Evolutionary conservation across 2,329 filamentous ascomycete species (phyloP).

Genomic region (Calonectria pauciramosa): DNA sequence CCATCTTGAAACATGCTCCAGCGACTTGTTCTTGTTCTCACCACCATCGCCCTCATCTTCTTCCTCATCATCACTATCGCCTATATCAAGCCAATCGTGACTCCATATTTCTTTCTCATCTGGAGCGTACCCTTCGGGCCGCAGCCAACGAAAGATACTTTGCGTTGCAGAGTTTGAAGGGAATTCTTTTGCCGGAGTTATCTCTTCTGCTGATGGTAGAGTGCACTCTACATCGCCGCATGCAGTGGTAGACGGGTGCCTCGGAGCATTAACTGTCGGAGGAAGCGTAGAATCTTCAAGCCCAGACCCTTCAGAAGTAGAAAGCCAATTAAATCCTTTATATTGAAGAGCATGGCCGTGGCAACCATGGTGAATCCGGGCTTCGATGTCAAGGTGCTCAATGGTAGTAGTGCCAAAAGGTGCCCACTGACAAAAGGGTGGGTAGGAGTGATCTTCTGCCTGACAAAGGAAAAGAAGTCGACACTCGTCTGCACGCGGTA

Average conservation of each 20-base stretch:
- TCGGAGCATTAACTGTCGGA: background rate
- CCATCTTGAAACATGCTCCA: too few species aligned
- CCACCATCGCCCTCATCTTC: background rate
- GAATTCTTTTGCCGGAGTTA: too few species aligned
- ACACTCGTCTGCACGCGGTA: conserved; percentile 7
- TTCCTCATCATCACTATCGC: background rate
- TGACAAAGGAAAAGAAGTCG: background rate
- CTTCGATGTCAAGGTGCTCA: background rate
- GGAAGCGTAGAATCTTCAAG: background rate
- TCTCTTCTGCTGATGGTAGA: background rate
- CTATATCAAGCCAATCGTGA: background rate
- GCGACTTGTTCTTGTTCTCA: too few species aligned
- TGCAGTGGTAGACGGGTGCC: background rate
- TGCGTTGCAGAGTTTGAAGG: background rate
- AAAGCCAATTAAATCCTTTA: conserved; percentile 3
- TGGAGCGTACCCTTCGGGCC: background rate
- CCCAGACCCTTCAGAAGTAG: background rate
- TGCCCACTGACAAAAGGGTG: background rate
- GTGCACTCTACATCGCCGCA: background rate
- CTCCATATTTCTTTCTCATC: background rate
- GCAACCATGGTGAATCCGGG: background rate
- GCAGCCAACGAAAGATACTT: background rate
- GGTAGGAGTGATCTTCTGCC: background rate
- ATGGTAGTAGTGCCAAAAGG: conserved; percentile 1
- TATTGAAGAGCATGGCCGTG: background rate